phyloP scores from a whole-genome alignment of 352 stramenopile genomes.

The Elongisporangium prolatum region DNA sequence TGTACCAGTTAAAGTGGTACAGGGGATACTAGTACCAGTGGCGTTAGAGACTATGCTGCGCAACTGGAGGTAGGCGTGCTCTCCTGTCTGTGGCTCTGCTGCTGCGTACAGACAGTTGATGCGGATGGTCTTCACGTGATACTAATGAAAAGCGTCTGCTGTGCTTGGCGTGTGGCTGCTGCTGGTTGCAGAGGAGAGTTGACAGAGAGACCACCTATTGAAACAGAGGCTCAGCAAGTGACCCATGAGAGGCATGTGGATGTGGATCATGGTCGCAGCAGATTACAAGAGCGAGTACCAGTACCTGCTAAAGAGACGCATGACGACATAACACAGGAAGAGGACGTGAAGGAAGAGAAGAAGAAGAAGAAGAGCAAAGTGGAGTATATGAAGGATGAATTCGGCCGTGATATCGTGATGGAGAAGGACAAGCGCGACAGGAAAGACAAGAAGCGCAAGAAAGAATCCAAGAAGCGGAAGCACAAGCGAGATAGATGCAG shows the following conservation, averaged over 20 bases:
- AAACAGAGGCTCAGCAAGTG: background rate
- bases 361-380: slow-evolving; percentile 18
- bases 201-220: background rate
- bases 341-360: slow-evolving; percentile 4
- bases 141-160: no score
- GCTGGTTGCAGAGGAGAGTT: background rate
- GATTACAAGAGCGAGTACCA: background rate
- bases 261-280: background rate
- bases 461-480: slow-evolving; percentile 13
- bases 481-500: slow-evolving; percentile 6
- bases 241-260: background rate
- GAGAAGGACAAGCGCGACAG: slow-evolving; percentile 17
- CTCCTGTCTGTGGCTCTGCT: background rate
- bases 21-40: background rate
- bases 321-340: background rate
- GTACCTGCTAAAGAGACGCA: background rate
- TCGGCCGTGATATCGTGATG: slow-evolving; percentile 59
- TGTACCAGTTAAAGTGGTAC: background rate
- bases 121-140: background rate
- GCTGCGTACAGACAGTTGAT: background rate
- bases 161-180: background rate
- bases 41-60: background rate
- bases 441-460: slow-evolving; percentile 21
- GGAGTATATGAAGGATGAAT: slow-evolving; percentile 64
- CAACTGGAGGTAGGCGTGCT: background rate